Percentiles rank a stretch among this genome's conserved stretches.
Conservation (phyloP, 306 rosid species). For the Fragaria nilgerrensis region DNA sequence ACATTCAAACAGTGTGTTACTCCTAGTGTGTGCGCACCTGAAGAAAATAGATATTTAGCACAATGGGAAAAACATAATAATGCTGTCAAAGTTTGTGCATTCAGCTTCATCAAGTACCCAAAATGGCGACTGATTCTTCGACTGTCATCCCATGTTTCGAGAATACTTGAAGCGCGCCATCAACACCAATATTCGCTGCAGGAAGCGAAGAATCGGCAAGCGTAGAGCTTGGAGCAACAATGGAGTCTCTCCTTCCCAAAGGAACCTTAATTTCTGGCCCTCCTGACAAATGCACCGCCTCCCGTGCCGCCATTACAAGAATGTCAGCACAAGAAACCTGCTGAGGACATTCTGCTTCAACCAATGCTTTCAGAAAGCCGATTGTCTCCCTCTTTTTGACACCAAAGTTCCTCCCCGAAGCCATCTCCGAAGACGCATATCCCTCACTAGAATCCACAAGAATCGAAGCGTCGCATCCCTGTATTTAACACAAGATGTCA, state of each 20-base stretch:
- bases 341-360: slow-evolving; percentile 27
- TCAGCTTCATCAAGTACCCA: slow-evolving; percentile 7
- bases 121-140: slow-evolving; percentile 34
- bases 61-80: background rate
- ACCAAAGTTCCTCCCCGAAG: slow-evolving; percentile 23
- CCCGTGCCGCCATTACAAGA: slow-evolving; percentile 36
- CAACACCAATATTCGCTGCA: slow-evolving; percentile 27
- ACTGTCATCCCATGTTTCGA: slow-evolving; percentile 26
- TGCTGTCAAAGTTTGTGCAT: background rate
- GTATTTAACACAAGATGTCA: background rate
- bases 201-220: slow-evolving; percentile 30
- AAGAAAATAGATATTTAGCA: background rate
- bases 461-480: slow-evolving; percentile 42
- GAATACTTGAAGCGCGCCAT: slow-evolving; percentile 31
- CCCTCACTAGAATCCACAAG: slow-evolving; percentile 20
- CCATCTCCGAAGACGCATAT: slow-evolving; percentile 19
- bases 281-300: slow-evolving; percentile 31
- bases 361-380: slow-evolving; percentile 21
- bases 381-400: slow-evolving; percentile 27
- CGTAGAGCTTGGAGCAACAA: slow-evolving; percentile 10
- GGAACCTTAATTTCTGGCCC: slow-evolving; percentile 33
- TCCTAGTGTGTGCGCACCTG: slow-evolving; percentile 35
- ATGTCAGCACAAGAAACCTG: slow-evolving; percentile 42
- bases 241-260: slow-evolving; percentile 34
- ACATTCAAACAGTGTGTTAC: slow-evolving; percentile 31